Evolutionary conservation across 345 rosid species (phyloP), one percentile per base, ranked within the genome.

Genomic region (Hirschfeldia incana): DNA sequence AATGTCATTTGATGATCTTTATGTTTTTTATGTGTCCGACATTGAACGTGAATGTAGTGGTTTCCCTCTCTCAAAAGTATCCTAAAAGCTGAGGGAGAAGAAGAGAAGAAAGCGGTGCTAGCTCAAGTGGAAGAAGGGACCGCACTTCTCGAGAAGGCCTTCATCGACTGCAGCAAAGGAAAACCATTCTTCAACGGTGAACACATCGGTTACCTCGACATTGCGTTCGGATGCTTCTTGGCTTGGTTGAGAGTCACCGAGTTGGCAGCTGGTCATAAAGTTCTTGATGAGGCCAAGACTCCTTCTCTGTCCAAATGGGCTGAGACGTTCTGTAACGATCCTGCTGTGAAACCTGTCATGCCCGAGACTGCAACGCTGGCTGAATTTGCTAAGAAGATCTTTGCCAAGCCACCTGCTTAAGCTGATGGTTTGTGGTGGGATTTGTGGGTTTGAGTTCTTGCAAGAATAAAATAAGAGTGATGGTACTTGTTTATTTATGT

Each of bases 131-230:
- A 8, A 0, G 90, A 86, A 80, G 89, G 82, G 12, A 9, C 83
- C 30, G 73, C 8, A 5, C 29, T 84, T 60, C 32, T 94, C 53
- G 96, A 90, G 83, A 93, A 84, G 2, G 89, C 87, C 1, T 90
- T 81, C 69, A 42, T 1, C 12, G 87, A 85, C 34, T 74, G 83
- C 59, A 86, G 95, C 88, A 83, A 91, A 79, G 98, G 98, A 32
- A 88, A 85, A 73, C 21, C 85, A 1, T 93, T 90, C 85, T 93
- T 93, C 57, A 91, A 94, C 9, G 98, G 94, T 66, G 89, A 86
- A 32, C 46, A 68, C 26, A 84, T 93, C 8, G 98, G 97, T 34
- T 89, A 75, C 58, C 74, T 89, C 0, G 97, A 93, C 79, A 88
- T 91, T 55, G 85, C 93, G 0, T 73, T 93, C 8, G 98, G 98